phyloP scores from a whole-genome alignment of 495 filamentous ascomycete species.

The Penicillium angulare region DNA sequence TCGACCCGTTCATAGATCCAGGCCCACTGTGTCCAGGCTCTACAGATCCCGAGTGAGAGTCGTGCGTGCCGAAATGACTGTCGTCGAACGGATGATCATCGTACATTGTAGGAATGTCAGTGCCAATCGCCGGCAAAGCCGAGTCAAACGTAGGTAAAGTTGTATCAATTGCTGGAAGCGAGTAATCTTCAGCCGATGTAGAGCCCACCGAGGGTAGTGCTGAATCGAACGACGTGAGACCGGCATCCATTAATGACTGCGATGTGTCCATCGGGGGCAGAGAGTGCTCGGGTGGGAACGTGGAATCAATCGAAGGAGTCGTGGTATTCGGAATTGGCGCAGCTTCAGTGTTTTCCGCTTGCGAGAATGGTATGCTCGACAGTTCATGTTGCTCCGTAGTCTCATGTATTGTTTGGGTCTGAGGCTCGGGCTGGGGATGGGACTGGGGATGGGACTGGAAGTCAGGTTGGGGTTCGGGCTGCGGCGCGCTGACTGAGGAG shows the following conservation, averaged over 20 bases:
- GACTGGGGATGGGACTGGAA: not conserved
- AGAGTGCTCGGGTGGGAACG: constrained; percentile 3
- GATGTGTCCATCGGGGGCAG: constrained; percentile 18
- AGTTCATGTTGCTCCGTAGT: constrained; percentile 5
- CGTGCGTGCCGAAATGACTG: constrained; percentile 18
- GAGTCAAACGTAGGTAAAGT: constrained; percentile 34
- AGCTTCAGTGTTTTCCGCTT: constrained; percentile 7
- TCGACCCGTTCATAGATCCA: constrained; percentile 21
- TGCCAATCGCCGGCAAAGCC: constrained; percentile 37
- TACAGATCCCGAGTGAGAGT: constrained; percentile 12
- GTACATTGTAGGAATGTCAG: constrained; percentile 32
- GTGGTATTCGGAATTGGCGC: constrained; percentile 8
- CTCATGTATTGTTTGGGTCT: not conserved
- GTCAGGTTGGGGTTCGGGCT: not conserved
- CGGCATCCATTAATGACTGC: constrained; percentile 24
- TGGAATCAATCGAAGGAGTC: constrained; percentile 13
- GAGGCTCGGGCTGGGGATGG: constrained; percentile 1
- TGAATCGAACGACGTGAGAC: constrained; percentile 35
- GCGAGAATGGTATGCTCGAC: not conserved
- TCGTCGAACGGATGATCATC: constrained; percentile 20
- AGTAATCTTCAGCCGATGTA: constrained; percentile 25
- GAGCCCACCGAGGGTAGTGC: constrained; percentile 30
- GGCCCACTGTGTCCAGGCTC: constrained; percentile 36
- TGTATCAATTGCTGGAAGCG: constrained; percentile 41
- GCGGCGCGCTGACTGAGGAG: not conserved